These are phyloP conservation scores for Hirschfeldia incana DNA, from an alignment of 345 rosid genomes.

Conservation along the genomic window DNA sequence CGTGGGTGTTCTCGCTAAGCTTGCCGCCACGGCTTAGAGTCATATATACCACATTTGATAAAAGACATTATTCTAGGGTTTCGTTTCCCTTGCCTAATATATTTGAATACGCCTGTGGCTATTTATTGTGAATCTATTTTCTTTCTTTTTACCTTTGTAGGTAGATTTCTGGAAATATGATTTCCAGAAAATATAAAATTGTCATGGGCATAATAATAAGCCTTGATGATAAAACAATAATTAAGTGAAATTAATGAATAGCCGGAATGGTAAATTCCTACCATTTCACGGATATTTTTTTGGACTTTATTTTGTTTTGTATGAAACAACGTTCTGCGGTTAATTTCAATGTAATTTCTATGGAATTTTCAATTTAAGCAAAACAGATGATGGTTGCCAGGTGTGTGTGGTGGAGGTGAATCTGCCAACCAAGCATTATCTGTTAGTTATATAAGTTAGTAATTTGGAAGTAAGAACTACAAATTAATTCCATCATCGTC, in stretches of 20 bases:
- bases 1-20: constrained; percentile 75
- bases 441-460: not conserved
- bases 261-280: constrained; percentile 11
- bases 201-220: constrained; percentile 29
- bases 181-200: not conserved
- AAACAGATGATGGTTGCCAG: not conserved
- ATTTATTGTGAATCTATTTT: constrained; percentile 25
- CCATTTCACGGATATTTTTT: constrained; percentile 7
- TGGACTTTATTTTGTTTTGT: constrained; percentile 1
- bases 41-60: constrained; percentile 6
- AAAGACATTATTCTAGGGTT: constrained; percentile 17
- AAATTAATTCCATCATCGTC: not conserved
- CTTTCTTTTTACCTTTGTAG: constrained; percentile 11
- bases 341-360: not conserved
- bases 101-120: constrained; percentile 11
- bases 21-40: constrained; percentile 42
- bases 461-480: not conserved
- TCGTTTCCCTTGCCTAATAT: constrained; percentile 8
- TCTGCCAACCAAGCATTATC: not conserved
- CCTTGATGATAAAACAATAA: constrained; percentile 15
- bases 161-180: constrained; percentile 33
- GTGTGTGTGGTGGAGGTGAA: not conserved
- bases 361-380: not conserved
- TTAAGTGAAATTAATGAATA: constrained; percentile 18
- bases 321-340: not conserved